Conservation (phyloP, 1,284 basidiomycete genomes). For the Papiliotrema fonsecae region DNA sequence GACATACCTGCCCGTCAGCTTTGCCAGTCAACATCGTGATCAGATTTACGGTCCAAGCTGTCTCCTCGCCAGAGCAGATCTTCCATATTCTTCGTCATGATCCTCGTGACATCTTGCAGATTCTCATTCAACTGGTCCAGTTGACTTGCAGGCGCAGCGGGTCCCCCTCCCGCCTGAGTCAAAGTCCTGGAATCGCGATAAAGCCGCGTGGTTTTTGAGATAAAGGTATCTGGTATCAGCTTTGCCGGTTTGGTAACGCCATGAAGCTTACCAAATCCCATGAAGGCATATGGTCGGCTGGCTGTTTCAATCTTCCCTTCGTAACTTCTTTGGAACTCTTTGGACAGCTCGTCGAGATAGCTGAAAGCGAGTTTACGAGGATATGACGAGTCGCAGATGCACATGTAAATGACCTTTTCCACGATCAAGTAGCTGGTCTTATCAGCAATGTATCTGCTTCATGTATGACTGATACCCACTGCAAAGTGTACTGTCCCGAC, state of each 20-base stretch:
- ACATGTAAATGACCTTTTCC: conserved; percentile 89
- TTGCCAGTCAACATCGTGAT: too few species aligned
- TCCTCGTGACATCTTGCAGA: conserved; percentile 92
- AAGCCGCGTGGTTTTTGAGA: conserved; percentile 92
- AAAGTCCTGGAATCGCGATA: conserved; percentile 86
- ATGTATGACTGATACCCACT: conserved; percentile 55
- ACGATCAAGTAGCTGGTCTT: conserved; percentile 79
- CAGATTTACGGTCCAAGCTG: conserved; percentile 75
- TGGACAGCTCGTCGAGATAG: conserved; percentile 93
- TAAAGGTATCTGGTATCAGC: conserved; percentile 76
- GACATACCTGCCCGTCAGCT: conserved; percentile 75
- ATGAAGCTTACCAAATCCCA: conserved; percentile 75
- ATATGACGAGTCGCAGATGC: conserved; percentile 94
- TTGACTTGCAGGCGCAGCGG: conserved; percentile 45
- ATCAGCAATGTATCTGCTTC: background rate
- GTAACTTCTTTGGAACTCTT: conserved; percentile 89
- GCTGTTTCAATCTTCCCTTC: conserved; percentile 80
- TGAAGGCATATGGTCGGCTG: conserved; percentile 89
- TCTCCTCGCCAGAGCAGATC: conserved; percentile 97
- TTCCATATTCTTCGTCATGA: conserved; percentile 99
- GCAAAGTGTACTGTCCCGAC: conserved; percentile 86
- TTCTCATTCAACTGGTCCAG: conserved; percentile 92
- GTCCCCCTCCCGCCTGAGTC: conserved; percentile 52
- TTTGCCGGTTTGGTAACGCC: background rate
- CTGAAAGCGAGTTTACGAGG: conserved; percentile 96